Percentiles rank a stretch among this genome's conserved stretches.
These are phyloP conservation scores for Parathielavia appendiculata DNA, from an alignment of 495 filamentous ascomycete genomes.

Conservation along the genomic window DNA sequence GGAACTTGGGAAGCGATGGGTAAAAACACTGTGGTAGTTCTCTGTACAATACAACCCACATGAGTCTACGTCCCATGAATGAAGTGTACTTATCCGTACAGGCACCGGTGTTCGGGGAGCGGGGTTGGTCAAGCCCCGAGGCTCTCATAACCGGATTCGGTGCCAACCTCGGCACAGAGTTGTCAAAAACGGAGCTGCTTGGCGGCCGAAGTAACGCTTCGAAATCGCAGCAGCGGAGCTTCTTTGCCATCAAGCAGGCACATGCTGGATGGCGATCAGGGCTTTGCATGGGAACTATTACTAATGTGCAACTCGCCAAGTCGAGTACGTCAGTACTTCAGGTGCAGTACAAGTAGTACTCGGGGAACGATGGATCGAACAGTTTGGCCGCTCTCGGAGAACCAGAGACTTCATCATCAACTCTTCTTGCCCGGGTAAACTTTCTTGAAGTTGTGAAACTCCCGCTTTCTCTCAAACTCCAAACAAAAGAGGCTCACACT, in stretches of 20 bases:
- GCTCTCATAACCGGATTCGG: conserved; percentile 5
- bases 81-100: too few species aligned
- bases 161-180: conserved; percentile 11
- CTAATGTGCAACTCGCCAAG: not conserved
- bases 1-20: too few species aligned
- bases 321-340: not conserved
- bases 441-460: too few species aligned
- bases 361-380: not conserved
- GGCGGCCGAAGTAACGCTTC: not conserved
- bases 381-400: not conserved
- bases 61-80: not conserved
- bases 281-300: not conserved
- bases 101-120: not conserved
- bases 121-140: conserved; percentile 6
- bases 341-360: not conserved
- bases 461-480: too few species aligned
- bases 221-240: not conserved
- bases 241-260: not conserved
- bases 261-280: not conserved
- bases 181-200: not conserved
- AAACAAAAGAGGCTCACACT: too few species aligned
- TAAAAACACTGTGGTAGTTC: too few species aligned
- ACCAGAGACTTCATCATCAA: not conserved
- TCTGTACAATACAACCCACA: too few species aligned
- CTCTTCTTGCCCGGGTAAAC: not conserved